A percentile compares a stretch with the other conserved stretches of the same genome.
phyloP scores from a whole-genome alignment of 805 yeast species.

The Candida ficus region DNA sequence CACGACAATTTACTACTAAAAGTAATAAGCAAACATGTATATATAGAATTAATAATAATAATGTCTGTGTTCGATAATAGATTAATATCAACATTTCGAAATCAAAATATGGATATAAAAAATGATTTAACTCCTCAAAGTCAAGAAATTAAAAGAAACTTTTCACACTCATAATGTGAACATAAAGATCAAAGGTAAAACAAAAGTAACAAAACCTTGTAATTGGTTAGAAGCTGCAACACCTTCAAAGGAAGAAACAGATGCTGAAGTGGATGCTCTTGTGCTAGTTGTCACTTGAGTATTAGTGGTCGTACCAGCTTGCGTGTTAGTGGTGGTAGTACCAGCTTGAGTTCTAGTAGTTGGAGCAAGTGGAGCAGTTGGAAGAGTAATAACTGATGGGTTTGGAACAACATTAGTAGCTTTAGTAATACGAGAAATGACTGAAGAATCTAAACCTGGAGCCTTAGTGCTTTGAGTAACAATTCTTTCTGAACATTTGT shows the following conservation, averaged over 20 bases:
- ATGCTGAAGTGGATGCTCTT: not conserved
- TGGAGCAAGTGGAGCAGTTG: not conserved
- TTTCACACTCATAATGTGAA: no score
- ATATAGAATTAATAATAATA: no score
- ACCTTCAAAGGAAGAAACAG: slow-evolving; percentile 3
- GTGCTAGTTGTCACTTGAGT: not conserved
- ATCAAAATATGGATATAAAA: no score
- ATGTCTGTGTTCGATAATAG: no score
- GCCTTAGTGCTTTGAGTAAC: not conserved
- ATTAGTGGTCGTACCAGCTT: not conserved
- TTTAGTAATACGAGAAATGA: not conserved
- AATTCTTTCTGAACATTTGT: not conserved
- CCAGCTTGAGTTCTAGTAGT: not conserved
- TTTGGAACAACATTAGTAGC: not conserved
- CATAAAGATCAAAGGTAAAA: not conserved
- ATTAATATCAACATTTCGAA: no score
- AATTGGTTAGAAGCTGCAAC: not conserved
- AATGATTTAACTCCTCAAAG: no score
- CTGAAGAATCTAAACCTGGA: not conserved
- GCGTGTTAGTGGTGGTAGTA: not conserved
- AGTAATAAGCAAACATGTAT: no score
- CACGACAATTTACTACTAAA: no score
- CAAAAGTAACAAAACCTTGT: not conserved
- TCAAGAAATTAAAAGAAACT: no score
- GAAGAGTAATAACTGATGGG: not conserved